A percentile compares a stretch with the other conserved stretches of the same genome.
These are phyloP conservation scores for Mucor indicus DNA, from an alignment of 371 early-diverging fungal genomes.

Conservation along the genomic window DNA sequence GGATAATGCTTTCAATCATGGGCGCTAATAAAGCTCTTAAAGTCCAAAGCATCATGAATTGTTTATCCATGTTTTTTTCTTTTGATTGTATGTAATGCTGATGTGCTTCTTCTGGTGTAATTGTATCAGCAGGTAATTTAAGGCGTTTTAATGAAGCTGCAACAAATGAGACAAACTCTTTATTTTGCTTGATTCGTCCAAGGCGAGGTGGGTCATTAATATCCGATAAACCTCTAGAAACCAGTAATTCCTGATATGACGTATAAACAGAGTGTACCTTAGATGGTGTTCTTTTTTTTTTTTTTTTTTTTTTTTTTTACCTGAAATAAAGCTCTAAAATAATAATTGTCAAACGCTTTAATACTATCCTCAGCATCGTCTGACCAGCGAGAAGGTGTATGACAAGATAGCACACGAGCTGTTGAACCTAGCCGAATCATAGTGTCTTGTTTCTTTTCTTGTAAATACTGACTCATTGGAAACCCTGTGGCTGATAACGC, in stretches of 20 bases:
- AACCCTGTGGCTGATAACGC: constrained; percentile 64
- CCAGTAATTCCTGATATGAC: constrained; percentile 44
- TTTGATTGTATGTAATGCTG: constrained; percentile 30
- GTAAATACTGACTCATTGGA: constrained; percentile 53
- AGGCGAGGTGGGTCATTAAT: constrained; percentile 53
- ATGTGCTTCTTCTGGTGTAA: constrained; percentile 43
- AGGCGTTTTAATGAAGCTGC: constrained; percentile 42
- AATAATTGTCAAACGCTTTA: constrained; percentile 69
- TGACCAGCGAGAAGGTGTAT: constrained; percentile 79
- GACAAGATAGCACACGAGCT: constrained; percentile 81
- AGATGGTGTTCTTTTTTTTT: too few relatives aligned
- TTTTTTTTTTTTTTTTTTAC: constrained; percentile 17
- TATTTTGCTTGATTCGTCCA: constrained; percentile 61
- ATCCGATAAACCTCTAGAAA: constrained; percentile 48
- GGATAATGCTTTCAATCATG: constrained; percentile 73
- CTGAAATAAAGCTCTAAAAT: constrained; percentile 71
- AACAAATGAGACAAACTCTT: constrained; percentile 40
- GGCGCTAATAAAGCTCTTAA: constrained; percentile 70
- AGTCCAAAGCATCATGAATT: constrained; percentile 80
- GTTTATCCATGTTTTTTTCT: constrained; percentile 40
- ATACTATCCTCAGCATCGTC: constrained; percentile 50
- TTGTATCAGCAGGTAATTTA: constrained; percentile 38
- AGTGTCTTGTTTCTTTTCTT: constrained; percentile 18
- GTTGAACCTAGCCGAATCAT: constrained; percentile 56
- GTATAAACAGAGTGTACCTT: background rate